These are phyloP conservation scores for Thymus quinquecostatus DNA, from an alignment of 257 asterid genomes.

Conservation along the genomic window DNA sequence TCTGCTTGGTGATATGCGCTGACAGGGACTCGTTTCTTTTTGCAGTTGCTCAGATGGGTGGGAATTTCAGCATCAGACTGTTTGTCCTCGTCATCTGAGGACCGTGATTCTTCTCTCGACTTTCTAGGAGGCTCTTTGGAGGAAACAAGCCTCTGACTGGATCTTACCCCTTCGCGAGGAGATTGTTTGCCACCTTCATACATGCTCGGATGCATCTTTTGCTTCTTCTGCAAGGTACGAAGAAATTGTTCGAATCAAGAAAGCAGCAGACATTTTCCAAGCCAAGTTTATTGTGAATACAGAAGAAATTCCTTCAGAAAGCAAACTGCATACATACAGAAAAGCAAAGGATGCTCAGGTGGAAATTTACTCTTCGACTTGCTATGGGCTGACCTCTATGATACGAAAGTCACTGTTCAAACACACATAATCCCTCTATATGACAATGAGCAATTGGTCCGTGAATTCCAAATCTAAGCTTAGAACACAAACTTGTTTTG, in stretches of 20 bases:
- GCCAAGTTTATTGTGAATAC: neutral
- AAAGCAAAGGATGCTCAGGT: neutral
- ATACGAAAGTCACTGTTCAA: conserved; percentile 1
- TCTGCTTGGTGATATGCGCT: conserved; percentile 57
- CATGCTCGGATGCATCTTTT: conserved; percentile 86
- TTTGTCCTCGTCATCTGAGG: conserved; percentile 44
- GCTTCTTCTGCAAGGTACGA: conserved; percentile 63
- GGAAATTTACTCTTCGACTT: neutral
- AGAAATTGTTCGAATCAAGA: conserved; percentile 34
- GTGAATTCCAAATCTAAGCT: neutral
- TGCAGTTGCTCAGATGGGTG: conserved; percentile 32
- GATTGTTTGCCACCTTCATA: conserved; percentile 60
- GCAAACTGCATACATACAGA: neutral
- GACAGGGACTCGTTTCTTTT: conserved; percentile 42
- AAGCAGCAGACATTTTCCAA: neutral
- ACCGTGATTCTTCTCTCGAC: conserved; percentile 39
- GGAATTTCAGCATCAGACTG: conserved; percentile 40
- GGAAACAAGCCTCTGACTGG: conserved; percentile 66
- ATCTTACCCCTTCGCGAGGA: conserved; percentile 55
- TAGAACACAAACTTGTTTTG: neutral
- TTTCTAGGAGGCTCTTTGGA: conserved; percentile 58
- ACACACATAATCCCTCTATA: neutral
- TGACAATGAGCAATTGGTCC: neutral
- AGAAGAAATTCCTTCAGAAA: neutral
- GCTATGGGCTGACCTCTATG: neutral